Evolutionary conservation across 2,329 filamentous ascomycete genomes (phyloP), one percentile per base, ranked within the genome.

Genomic region (Colletotrichum incanum): DNA sequence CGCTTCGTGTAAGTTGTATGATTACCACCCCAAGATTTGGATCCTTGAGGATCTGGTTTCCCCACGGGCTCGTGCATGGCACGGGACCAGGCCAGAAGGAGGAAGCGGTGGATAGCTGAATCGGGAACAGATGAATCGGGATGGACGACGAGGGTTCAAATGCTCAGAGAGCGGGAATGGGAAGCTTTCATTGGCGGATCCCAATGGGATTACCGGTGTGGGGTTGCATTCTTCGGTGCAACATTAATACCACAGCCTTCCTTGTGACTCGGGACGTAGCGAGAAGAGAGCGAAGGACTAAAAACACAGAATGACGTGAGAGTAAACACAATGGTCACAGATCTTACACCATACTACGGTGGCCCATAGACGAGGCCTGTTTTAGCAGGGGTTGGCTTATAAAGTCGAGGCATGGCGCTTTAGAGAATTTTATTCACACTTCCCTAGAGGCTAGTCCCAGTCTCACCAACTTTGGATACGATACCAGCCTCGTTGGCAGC

Each of bases 101-200:
- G 52, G 23, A 65, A 20, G 34, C 70, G 65, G 65, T 59, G 60
- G 65, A 65, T 65, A 54, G 31, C 70, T 43, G 45, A 60, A 60
- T 71, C 50, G 59, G 23, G 66, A 70, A 70, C 16, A 49, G 26
- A 60, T 55, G 47, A 47, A 64, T 60, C 20, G 23, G 45, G 54
- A 52, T 31, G 20, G n/a, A 16, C 39, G 55, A 47, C 16, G 31
- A 41, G 11, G 5, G 5, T 23, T 28, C 6, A 23, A 7, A 2
- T 20, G 43, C 28, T 23, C 28, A 49, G 45, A 20, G 5, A 23
- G 65, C 70, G 65, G 70, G 65, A 65, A 69, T 72, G 54, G 18
- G 4, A n/a, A 5, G 18, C n/a, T 26, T 65, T 28, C 8, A 72
- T 72, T 72, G 70, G 70, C 66, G 70, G 70, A 70, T 58, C 50